Percentiles rank a stretch among this genome's conserved stretches.
Conservation (phyloP, 768 basidiomycete genomes). For the Leccinum boreale region DNA sequence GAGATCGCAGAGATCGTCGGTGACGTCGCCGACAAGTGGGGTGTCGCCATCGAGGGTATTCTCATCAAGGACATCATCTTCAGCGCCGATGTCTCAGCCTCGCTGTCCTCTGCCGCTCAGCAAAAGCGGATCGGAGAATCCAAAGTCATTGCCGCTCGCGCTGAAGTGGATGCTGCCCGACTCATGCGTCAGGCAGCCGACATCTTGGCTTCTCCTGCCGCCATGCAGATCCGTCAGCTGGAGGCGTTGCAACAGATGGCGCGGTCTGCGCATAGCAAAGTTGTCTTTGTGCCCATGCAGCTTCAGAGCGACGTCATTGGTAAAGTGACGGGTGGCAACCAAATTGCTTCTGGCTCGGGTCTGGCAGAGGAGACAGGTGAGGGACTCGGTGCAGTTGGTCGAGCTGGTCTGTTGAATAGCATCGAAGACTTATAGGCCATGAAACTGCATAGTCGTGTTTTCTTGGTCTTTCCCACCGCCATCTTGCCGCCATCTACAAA, state of each 20-base stretch:
- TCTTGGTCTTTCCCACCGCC: background rate
- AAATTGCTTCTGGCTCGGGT: constrained; percentile 23
- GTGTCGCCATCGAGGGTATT: constrained; percentile 94
- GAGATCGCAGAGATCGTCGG: constrained; percentile 97
- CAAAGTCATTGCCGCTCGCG: constrained; percentile 94
- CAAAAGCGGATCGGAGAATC: constrained; percentile 96
- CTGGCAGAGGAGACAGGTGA: constrained; percentile 25
- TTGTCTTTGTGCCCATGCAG: constrained; percentile 93
- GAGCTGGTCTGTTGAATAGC: constrained; percentile 25
- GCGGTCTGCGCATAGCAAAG: constrained; percentile 82
- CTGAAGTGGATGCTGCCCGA: constrained; percentile 91
- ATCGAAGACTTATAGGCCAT: constrained; percentile 22
- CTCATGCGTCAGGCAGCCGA: constrained; percentile 98
- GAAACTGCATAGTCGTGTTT: background rate
- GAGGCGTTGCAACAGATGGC: constrained; percentile 97
- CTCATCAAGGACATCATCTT: constrained; percentile 95
- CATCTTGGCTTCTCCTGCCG: constrained; percentile 89
- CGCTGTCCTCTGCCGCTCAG: constrained; percentile 91
- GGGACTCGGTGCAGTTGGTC: constrained; percentile 22
- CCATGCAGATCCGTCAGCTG: constrained; percentile 97
- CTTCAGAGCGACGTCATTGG: constrained; percentile 69
- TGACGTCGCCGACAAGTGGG: constrained; percentile 93
- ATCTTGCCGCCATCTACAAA: background rate
- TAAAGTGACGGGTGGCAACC: constrained; percentile 36
- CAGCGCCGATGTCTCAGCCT: constrained; percentile 83